These are phyloP conservation scores for Gilbertella persicaria DNA, from an alignment of 371 early-diverging fungal genomes.

Conservation along the genomic window DNA sequence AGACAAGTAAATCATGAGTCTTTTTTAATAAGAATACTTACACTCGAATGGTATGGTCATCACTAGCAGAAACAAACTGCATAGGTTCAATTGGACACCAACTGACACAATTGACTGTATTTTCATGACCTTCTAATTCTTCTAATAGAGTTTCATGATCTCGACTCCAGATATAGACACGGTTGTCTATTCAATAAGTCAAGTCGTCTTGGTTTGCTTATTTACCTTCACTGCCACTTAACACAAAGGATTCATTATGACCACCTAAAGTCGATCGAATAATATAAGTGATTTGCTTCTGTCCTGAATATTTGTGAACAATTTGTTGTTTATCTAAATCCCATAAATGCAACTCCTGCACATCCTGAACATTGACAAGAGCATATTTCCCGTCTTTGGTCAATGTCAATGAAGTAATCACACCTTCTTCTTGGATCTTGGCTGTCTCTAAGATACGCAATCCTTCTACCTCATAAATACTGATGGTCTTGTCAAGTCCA, in stretches of 20 bases:
- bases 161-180: conserved; percentile 91
- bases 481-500: conserved; percentile 68
- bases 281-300: conserved; percentile 84
- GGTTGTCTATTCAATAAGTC: conserved; percentile 53
- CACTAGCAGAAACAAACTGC: conserved; percentile 91
- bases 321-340: conserved; percentile 69
- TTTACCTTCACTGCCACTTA: conserved; percentile 89
- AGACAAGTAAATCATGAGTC: background rate
- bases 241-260: conserved; percentile 74
- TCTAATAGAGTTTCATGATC: conserved; percentile 76
- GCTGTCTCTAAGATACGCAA: conserved; percentile 22
- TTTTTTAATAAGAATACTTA: conserved; percentile 46
- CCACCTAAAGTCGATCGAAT: conserved; percentile 95
- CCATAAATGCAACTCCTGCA: conserved; percentile 86
- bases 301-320: conserved; percentile 78
- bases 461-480: conserved; percentile 60
- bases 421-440: conserved; percentile 65
- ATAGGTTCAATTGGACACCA: conserved; percentile 74
- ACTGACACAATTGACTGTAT: conserved; percentile 81
- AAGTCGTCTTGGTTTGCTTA: background rate
- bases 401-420: conserved; percentile 77
- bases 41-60: conserved; percentile 92
- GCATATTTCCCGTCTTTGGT: conserved; percentile 73
- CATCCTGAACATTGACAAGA: conserved; percentile 67
- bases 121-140: conserved; percentile 79